Percentiles rank a stretch among this genome's conserved stretches.
Conservation (phyloP, 768 basidiomycete species). For the Scleroderma citrinum region DNA sequence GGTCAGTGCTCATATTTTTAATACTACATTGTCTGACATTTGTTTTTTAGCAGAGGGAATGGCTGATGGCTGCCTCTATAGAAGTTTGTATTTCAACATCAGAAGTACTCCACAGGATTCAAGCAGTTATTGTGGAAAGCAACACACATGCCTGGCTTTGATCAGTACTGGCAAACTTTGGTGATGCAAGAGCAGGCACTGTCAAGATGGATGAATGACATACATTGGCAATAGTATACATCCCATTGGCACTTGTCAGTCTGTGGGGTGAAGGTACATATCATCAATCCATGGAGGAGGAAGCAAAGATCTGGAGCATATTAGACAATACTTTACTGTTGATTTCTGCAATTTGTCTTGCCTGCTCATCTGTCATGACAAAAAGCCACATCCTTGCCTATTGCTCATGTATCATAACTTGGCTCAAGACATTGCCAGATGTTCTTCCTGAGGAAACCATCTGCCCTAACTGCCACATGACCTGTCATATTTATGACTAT, state of each 20-base stretch:
- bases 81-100: no score
- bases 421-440: no score
- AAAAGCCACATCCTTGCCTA: conserved; percentile 7
- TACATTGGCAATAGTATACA: conserved; percentile 21
- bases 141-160: conserved; percentile 8
- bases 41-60: no score
- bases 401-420: conserved; percentile 5
- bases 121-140: background rate
- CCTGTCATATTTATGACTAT: conserved; percentile 29
- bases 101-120: background rate
- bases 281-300: background rate
- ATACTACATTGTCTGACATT: no score
- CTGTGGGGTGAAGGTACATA: conserved; percentile 20
- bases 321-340: conserved; percentile 24
- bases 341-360: conserved; percentile 27
- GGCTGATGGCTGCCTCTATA: no score
- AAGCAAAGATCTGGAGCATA: background rate
- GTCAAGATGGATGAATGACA: conserved; percentile 36
- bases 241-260: conserved; percentile 30
- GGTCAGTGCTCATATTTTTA: no score
- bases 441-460: no score
- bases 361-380: conserved; percentile 21
- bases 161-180: conserved; percentile 17
- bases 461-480: conserved; percentile 27
- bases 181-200: conserved; percentile 19